These are phyloP conservation scores for Clonostachys rhizophaga DNA, from an alignment of 2,329 filamentous ascomycete genomes.

Conservation along the genomic window DNA sequence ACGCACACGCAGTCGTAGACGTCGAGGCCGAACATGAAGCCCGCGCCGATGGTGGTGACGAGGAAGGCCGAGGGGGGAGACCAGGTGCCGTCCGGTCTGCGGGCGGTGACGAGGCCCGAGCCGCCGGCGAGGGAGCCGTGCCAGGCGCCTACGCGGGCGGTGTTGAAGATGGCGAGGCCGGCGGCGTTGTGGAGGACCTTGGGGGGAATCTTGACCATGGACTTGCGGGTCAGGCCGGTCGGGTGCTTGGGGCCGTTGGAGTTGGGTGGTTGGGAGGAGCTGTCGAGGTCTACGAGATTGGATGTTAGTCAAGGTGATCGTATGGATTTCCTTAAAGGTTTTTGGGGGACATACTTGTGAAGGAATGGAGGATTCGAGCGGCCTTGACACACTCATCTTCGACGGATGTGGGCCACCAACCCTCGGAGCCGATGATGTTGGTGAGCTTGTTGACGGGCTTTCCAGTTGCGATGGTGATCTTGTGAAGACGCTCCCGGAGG, in stretches of 20 bases:
- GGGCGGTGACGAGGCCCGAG: slow-evolving; percentile 54
- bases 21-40: slow-evolving; percentile 68
- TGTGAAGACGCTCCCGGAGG: slow-evolving; percentile 51
- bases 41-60: slow-evolving; percentile 64
- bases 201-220: slow-evolving; percentile 28
- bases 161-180: slow-evolving; percentile 61
- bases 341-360: slow-evolving; percentile 46
- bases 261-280: slow-evolving; percentile 8
- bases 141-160: slow-evolving; percentile 54
- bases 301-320: slow-evolving; percentile 3
- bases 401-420: slow-evolving; percentile 71
- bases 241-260: slow-evolving; percentile 19
- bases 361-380: slow-evolving; percentile 67
- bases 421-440: slow-evolving; percentile 66
- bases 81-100: slow-evolving; percentile 57
- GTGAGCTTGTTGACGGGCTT: slow-evolving; percentile 63
- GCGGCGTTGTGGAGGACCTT: slow-evolving; percentile 48
- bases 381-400: slow-evolving; percentile 75
- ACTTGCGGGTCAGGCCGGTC: slow-evolving; percentile 21
- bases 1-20: slow-evolving; percentile 75
- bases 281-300: not conserved
- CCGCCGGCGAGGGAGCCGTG: slow-evolving; percentile 52
- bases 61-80: slow-evolving; percentile 69
- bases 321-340: not conserved
- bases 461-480: slow-evolving; percentile 60